Percentiles rank a stretch among this genome's conserved stretches.
phyloP scores from a whole-genome alignment of 2,329 filamentous ascomycete genomes.

The Bretziella fagacearum region DNA sequence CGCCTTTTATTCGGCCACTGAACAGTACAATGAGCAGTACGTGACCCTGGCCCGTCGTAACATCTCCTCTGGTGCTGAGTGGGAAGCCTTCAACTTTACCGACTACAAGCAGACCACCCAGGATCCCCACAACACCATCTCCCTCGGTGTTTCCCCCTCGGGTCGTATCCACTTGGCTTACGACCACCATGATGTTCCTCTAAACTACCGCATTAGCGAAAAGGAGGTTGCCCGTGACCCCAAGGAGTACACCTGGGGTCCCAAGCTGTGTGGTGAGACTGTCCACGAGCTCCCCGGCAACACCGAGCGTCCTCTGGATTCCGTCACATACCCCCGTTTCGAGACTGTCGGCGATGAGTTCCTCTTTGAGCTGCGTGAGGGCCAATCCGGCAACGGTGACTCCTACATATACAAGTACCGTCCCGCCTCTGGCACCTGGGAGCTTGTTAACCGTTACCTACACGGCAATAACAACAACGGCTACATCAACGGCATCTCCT shows the following conservation, averaged over 20 bases:
- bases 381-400: slow-evolving; percentile 16
- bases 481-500: slow-evolving; percentile 17
- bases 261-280: slow-evolving; percentile 14
- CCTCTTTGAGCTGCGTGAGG: slow-evolving; percentile 17
- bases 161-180: slow-evolving; percentile 17
- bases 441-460: slow-evolving; percentile 15
- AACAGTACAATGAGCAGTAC: slow-evolving; percentile 15
- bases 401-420: slow-evolving; percentile 17
- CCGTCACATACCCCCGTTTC: slow-evolving; percentile 17
- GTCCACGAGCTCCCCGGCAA: slow-evolving; percentile 15
- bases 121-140: slow-evolving; percentile 17
- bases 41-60: slow-evolving; percentile 16
- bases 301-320: slow-evolving; percentile 13
- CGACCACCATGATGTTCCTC: slow-evolving; percentile 17
- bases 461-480: slow-evolving; percentile 16
- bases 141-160: slow-evolving; percentile 16
- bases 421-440: slow-evolving; percentile 12
- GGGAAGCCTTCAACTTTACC: slow-evolving; percentile 16
- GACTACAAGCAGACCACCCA: slow-evolving; percentile 17
- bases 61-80: slow-evolving; percentile 9
- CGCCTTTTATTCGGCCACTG: slow-evolving; percentile 16
- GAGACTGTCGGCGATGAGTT: slow-evolving; percentile 15
- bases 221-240: slow-evolving; percentile 13
- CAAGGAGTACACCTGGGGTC: slow-evolving; percentile 12
- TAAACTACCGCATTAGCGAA: slow-evolving; percentile 17